Evolutionary conservation across 2,329 filamentous ascomycete species (phyloP).

Genomic region (Cladophialophora chaetospira): DNA sequence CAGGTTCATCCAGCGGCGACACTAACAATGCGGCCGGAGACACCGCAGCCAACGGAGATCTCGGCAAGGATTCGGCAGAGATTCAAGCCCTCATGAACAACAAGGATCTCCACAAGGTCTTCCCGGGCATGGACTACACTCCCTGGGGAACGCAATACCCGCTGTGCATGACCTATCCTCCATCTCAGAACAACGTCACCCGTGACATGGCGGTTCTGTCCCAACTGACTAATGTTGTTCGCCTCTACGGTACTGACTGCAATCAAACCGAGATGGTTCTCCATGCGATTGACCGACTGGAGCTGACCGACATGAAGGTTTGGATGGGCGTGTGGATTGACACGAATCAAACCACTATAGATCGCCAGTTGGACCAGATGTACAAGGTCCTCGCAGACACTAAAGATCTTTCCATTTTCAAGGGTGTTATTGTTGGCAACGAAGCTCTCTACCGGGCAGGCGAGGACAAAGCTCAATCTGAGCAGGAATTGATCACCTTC

Average conservation of each 20-base stretch:
- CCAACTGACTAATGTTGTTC: conserved; percentile 83
- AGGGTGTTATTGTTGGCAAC: conserved; percentile 65
- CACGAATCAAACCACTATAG: conserved; percentile 77
- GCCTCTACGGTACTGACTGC: conserved; percentile 93
- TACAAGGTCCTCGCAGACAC: conserved; percentile 72
- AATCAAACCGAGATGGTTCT: conserved; percentile 96
- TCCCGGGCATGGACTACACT: conserved; percentile 94
- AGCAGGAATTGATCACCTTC: conserved; percentile 62
- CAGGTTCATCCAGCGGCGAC: conserved; percentile 30
- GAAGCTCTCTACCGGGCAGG: conserved; percentile 61
- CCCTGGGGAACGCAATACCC: conserved; percentile 90
- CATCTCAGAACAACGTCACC: conserved; percentile 92
- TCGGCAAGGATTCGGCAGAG: conserved; percentile 72
- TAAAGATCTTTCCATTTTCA: conserved; percentile 53
- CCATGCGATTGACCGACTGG: conserved; percentile 73
- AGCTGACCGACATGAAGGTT: conserved; percentile 75
- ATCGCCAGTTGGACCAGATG: conserved; percentile 78
- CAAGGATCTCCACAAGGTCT: conserved; percentile 81
- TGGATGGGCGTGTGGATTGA: conserved; percentile 97
- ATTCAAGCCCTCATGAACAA: conserved; percentile 84
- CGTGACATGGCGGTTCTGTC: conserved; percentile 86
- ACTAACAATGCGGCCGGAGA: conserved; percentile 60
- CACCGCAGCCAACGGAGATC: conserved; percentile 64
- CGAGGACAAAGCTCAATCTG: conserved; percentile 62
- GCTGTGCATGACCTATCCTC: conserved; percentile 72